Conservation (phyloP, 2,329 filamentous ascomycete species). For the Chaetomium globosum region DNA sequence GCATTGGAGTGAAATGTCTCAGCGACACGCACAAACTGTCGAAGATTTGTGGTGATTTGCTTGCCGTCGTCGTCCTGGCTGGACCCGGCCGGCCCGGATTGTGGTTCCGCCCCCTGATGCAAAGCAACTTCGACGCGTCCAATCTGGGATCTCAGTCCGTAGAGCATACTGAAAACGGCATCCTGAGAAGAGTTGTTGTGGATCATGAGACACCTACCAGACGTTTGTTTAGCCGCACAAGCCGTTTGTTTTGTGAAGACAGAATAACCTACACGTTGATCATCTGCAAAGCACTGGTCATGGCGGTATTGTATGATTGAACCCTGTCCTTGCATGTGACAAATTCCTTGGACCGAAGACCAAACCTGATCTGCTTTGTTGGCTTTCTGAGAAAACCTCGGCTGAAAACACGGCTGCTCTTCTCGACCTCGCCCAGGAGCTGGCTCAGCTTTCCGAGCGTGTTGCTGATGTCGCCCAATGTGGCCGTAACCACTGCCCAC, state of each 20-base stretch:
- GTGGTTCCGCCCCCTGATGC: neutral
- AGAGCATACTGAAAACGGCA: neutral
- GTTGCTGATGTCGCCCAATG: neutral
- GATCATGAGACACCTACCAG: neutral
- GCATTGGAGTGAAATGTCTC: neutral
- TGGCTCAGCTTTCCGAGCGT: neutral
- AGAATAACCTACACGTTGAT: neutral
- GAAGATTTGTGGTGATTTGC: neutral
- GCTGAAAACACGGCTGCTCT: neutral
- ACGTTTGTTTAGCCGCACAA: neutral
- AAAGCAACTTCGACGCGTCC: neutral
- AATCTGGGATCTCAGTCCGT: neutral
- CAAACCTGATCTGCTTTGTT: neutral
- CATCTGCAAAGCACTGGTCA: neutral
- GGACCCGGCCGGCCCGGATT: too few species aligned
- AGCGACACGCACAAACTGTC: neutral
- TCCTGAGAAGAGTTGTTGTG: neutral
- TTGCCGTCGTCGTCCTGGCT: neutral
- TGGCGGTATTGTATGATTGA: neutral
- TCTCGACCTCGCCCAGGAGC: neutral
- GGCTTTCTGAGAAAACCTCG: neutral
- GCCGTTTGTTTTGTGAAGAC: neutral
- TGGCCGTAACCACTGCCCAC: neutral
- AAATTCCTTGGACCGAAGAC: neutral
- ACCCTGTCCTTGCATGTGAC: neutral